Conservation (phyloP, 1,284 basidiomycete species). For the Marasmius sp. region DNA sequence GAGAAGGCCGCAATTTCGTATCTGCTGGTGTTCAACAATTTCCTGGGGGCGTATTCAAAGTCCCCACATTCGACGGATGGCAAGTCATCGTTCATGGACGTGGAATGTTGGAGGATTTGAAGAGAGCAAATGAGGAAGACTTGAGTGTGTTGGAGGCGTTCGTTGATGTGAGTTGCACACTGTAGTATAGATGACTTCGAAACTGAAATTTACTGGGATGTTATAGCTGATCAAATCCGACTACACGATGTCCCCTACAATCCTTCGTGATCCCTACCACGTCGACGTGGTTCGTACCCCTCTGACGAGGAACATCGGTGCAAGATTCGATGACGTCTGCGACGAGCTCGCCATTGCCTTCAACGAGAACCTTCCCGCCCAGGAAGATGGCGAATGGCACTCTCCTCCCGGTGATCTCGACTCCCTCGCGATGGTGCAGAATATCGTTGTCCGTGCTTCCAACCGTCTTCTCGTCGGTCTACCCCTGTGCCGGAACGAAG, state of each 20-base stretch:
- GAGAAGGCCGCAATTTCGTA: not conserved
- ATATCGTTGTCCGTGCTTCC: constrained; percentile 20
- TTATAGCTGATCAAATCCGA: constrained; percentile 28
- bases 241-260: constrained; percentile 26
- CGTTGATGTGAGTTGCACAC: constrained; percentile 25
- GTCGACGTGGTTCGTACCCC: constrained; percentile 4
- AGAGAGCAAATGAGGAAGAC: constrained; percentile 34
- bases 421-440: constrained; percentile 19
- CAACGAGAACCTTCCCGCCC: not conserved
- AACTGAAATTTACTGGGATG: not conserved
- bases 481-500: constrained; percentile 28
- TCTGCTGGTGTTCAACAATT: not conserved
- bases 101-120: constrained; percentile 35
- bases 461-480: constrained; percentile 25
- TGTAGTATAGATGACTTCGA: too few relatives aligned
- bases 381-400: not conserved
- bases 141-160: constrained; percentile 35
- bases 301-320: constrained; percentile 8
- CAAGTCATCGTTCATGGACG: constrained; percentile 30
- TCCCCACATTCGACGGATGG: constrained; percentile 11
- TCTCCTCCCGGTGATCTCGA: not conserved
- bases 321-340: not conserved
- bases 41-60: constrained; percentile 7
- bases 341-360: constrained; percentile 5
- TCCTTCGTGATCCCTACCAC: constrained; percentile 4